A percentile compares a stretch with the other conserved stretches of the same genome.
Conservation (phyloP, 1,284 basidiomycete genomes). For the Ganoderma leucocontextum region DNA sequence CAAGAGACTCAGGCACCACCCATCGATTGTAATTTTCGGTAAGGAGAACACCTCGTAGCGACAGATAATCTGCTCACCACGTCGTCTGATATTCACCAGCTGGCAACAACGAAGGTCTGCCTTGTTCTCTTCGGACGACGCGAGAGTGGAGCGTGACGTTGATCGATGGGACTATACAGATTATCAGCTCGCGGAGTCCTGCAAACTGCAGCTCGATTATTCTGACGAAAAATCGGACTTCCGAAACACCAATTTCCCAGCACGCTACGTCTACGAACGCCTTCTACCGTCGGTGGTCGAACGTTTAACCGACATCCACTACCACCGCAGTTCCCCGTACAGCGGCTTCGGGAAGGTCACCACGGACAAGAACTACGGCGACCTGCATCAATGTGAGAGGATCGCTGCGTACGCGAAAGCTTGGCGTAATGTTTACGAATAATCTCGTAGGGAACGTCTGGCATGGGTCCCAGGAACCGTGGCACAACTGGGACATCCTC, state of each 20-base stretch:
- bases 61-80: constrained; percentile 6
- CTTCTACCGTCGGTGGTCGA: constrained; percentile 78
- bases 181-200: constrained; percentile 83
- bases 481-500: constrained; percentile 90
- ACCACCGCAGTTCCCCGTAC: constrained; percentile 88
- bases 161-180: constrained; percentile 49
- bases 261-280: constrained; percentile 87
- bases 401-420: background rate
- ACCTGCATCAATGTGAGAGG: constrained; percentile 84
- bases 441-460: constrained; percentile 80
- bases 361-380: constrained; percentile 80
- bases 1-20: constrained; percentile 77
- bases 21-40: constrained; percentile 86
- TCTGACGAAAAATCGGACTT: constrained; percentile 83
- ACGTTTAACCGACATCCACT: constrained; percentile 71
- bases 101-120: constrained; percentile 86
- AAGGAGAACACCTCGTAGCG: constrained; percentile 33
- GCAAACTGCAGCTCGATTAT: constrained; percentile 83
- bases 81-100: constrained; percentile 50
- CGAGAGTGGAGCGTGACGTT: constrained; percentile 7
- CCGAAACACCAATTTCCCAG: constrained; percentile 85
- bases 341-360: constrained; percentile 81
- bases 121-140: background rate
- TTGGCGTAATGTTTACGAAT: background rate
- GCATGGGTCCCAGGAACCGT: constrained; percentile 89